Percentiles rank a stretch among this genome's conserved stretches.
Evolutionary conservation across 345 rosid genomes (phyloP).

Genomic region (Syzygium grande): DNA sequence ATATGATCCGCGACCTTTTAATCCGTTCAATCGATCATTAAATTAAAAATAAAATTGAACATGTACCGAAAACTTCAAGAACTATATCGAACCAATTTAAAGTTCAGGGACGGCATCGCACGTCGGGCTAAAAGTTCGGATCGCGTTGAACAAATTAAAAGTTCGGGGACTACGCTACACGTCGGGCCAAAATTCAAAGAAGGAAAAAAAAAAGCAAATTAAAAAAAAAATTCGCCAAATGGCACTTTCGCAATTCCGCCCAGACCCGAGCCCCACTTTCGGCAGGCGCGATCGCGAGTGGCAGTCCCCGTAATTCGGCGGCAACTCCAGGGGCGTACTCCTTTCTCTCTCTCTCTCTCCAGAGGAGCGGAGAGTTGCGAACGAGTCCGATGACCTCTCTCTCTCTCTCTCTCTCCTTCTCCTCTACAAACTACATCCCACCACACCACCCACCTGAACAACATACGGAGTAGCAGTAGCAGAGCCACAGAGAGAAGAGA

Average conservation of each 20-base stretch:
- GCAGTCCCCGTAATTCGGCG: neutral
- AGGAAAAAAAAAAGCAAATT: accelerated
- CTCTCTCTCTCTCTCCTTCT: neutral
- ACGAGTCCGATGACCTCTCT: neutral
- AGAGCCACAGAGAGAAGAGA: neutral
- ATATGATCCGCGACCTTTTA: accelerated
- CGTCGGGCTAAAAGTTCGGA: accelerated
- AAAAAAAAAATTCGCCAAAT: neutral
- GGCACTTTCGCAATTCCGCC: neutral
- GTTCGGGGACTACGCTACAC: no score
- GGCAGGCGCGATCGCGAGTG: neutral
- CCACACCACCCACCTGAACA: neutral
- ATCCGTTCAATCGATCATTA: neutral
- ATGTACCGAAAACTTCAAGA: no score
- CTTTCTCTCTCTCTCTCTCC: neutral
- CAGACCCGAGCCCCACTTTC: neutral
- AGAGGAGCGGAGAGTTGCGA: neutral
- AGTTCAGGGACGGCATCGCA: accelerated
- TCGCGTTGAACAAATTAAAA: no score
- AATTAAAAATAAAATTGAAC: no score
- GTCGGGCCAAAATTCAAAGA: neutral
- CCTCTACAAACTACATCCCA: neutral
- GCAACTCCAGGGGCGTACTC: constrained; percentile 6
- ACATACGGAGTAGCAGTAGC: neutral
- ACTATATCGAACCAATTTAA: no score